phyloP scores from a whole-genome alignment of 2,329 filamentous ascomycete species.

The Colletotrichum tofieldiae region DNA sequence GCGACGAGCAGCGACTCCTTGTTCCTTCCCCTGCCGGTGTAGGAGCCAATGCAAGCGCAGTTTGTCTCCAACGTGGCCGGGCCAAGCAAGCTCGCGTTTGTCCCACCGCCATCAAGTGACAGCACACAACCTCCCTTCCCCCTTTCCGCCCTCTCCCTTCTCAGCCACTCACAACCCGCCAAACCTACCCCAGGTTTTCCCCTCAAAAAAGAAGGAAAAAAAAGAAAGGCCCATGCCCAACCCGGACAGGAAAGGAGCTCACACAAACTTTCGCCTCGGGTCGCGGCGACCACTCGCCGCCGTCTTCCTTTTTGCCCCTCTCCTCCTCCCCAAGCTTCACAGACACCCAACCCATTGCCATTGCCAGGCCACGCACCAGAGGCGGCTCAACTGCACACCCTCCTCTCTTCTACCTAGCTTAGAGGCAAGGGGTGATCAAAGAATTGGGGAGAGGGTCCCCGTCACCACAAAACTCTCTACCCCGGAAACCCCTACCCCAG shows the following conservation, averaged over 20 bases:
- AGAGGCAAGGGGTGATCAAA: not conserved
- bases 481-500: conserved; percentile 24
- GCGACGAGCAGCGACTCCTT: not conserved
- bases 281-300: not conserved
- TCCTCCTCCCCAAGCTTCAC: not conserved
- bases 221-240: not conserved
- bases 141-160: too few species aligned
- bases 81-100: not conserved
- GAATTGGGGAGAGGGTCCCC: not conserved
- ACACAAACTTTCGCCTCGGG: not conserved
- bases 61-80: conserved; percentile 4
- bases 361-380: not conserved
- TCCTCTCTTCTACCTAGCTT: not conserved
- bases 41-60: not conserved
- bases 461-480: not conserved
- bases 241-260: not conserved
- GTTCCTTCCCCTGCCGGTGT: not conserved
- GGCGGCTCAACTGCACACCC: not conserved
- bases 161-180: conserved; percentile 28
- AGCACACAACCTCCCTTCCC: not conserved
- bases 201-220: not conserved
- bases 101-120: conserved; percentile 5
- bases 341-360: not conserved
- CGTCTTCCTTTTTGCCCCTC: not conserved
- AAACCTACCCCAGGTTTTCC: conserved; percentile 38